Evolutionary conservation across 2,329 filamentous ascomycete species (phyloP).

Genomic region (Arachnomyces sp.): DNA sequence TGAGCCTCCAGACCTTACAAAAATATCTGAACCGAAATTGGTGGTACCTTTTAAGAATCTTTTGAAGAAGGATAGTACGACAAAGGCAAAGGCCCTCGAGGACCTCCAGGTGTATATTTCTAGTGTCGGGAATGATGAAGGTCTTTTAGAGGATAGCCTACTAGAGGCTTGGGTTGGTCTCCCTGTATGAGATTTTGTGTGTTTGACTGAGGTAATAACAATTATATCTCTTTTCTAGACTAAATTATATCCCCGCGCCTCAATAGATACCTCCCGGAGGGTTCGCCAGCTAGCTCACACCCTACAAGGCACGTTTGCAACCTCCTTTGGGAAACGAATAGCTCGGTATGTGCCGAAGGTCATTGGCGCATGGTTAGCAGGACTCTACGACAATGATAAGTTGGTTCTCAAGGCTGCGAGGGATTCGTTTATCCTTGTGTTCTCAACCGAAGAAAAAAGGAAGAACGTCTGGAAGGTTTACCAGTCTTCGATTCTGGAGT

Average conservation of each 20-base stretch:
- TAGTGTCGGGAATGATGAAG: constrained; percentile 44
- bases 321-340: constrained; percentile 65
- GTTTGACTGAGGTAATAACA: constrained; percentile 33
- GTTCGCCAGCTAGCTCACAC: constrained; percentile 80
- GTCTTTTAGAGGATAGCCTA: constrained; percentile 68
- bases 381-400: constrained; percentile 77
- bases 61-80: constrained; percentile 84
- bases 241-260: constrained; percentile 76
- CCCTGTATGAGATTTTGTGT: constrained; percentile 11
- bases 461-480: constrained; percentile 70
- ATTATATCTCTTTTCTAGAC: constrained; percentile 46
- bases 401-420: constrained; percentile 66
- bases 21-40: constrained; percentile 69
- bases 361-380: constrained; percentile 84
- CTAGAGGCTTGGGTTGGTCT: constrained; percentile 75
- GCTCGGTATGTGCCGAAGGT: constrained; percentile 68
- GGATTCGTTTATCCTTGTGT: constrained; percentile 66
- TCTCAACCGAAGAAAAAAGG: constrained; percentile 72
- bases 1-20: constrained; percentile 72
- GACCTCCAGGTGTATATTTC: constrained; percentile 63
- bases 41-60: constrained; percentile 90
- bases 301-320: constrained; percentile 57
- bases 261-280: constrained; percentile 79
- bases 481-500: constrained; percentile 71
- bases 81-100: constrained; percentile 82